Evolutionary conservation across 495 filamentous ascomycete species (phyloP).

Genomic region (Penicillium malachiteum): DNA sequence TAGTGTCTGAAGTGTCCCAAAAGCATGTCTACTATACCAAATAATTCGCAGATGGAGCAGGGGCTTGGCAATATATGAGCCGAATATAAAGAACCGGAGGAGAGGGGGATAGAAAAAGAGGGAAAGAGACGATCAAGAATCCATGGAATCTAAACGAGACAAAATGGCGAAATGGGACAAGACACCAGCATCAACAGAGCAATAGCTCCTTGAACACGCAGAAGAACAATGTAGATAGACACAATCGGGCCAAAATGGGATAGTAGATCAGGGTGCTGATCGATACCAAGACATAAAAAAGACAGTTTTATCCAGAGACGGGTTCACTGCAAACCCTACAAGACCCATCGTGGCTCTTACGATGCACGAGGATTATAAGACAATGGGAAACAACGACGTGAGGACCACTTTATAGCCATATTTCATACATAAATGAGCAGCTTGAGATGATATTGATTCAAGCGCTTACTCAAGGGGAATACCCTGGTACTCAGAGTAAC

Average conservation of each 20-base stretch:
- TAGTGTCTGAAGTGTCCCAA: background rate
- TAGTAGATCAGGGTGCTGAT: conserved; percentile 6
- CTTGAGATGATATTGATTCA: background rate
- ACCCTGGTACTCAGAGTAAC: conserved; percentile 90
- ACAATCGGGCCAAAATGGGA: conserved; percentile 6
- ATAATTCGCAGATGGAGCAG: background rate
- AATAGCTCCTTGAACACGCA: background rate
- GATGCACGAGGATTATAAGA: conserved; percentile 39
- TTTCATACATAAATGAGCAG: conserved; percentile 20
- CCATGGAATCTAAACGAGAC: conserved; percentile 18
- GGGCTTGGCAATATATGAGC: background rate
- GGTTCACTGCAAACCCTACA: background rate
- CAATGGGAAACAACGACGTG: conserved; percentile 14
- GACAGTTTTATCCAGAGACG: background rate
- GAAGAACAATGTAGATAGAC: conserved; percentile 12
- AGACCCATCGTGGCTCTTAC: conserved; percentile 30
- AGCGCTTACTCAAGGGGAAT: conserved; percentile 65
- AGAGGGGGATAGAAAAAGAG: background rate
- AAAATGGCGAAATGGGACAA: conserved; percentile 5
- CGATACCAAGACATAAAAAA: conserved; percentile 12
- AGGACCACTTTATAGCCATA: conserved; percentile 20
- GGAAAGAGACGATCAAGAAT: conserved; percentile 3
- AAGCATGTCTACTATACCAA: background rate
- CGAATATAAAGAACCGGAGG: background rate
- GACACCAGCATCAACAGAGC: conserved; percentile 14